Conservation (phyloP, 208 protist genomes). For the Leptomonas pyrrhocoris region DNA sequence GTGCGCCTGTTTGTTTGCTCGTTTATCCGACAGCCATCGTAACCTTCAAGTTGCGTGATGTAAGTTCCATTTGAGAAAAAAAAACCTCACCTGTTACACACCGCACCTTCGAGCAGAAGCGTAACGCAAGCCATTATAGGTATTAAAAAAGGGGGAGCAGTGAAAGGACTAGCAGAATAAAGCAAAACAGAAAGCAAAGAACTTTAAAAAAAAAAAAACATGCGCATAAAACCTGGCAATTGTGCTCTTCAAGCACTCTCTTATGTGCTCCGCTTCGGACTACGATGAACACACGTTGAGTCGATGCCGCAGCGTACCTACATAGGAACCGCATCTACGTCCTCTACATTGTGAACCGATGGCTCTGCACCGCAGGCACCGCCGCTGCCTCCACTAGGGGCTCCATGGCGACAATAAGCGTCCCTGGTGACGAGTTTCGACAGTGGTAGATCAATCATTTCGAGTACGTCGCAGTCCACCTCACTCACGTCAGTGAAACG, state of each 20-base stretch:
- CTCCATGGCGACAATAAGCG: too few species aligned
- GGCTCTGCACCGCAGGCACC: too few species aligned
- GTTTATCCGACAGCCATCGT: too few species aligned
- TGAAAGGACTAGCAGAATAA: constrained; percentile 9
- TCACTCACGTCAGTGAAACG: constrained; percentile 1
- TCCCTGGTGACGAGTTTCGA: background rate
- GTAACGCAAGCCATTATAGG: too few species aligned
- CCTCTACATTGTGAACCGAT: background rate
- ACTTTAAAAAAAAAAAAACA: constrained; percentile 27
- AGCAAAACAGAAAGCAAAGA: constrained; percentile 1
- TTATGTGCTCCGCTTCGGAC: too few species aligned
- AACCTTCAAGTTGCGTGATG: background rate
- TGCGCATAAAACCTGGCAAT: background rate
- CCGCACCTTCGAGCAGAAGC: background rate
- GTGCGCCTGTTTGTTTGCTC: too few species aligned
- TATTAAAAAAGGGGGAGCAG: background rate
- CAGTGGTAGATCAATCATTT: constrained; percentile 13
- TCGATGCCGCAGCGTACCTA: background rate
- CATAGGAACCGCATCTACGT: constrained; percentile 9
- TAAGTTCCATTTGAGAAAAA: background rate
- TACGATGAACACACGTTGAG: too few species aligned
- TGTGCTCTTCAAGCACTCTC: background rate
- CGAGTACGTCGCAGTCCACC: constrained; percentile 22
- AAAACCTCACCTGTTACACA: background rate
- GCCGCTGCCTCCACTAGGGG: background rate